Percentiles rank a stretch among this genome's conserved stretches.
Conservation (phyloP, 2,329 filamentous ascomycete genomes). For the Ceratocystis destructans region DNA sequence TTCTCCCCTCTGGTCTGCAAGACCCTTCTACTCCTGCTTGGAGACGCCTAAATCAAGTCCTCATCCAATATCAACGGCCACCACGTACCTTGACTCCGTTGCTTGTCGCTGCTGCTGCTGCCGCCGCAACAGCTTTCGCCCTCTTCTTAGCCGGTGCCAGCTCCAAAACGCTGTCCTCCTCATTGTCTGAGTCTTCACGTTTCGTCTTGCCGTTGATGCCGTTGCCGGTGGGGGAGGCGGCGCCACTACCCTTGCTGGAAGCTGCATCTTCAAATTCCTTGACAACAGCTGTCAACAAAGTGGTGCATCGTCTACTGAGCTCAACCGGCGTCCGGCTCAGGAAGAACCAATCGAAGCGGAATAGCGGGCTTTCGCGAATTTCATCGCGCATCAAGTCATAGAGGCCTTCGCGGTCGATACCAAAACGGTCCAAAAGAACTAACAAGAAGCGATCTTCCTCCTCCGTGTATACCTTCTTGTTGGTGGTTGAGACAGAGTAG, state of each 20-base stretch:
- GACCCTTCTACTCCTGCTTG: background rate
- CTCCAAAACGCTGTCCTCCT: conserved; percentile 66
- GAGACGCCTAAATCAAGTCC: background rate
- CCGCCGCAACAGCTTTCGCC: conserved; percentile 28
- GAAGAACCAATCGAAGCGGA: conserved; percentile 99
- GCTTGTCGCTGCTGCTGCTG: background rate
- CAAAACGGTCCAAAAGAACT: conserved; percentile 82
- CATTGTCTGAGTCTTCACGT: conserved; percentile 73
- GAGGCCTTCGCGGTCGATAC: conserved; percentile 78
- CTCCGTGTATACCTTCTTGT: conserved; percentile 99
- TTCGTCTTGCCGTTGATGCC: conserved; percentile 54
- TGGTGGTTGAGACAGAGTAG: conserved; percentile 96
- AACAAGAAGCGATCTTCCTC: conserved; percentile 94
- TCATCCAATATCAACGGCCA: background rate
- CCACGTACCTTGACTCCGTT: conserved; percentile 67
- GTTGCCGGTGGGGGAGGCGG: conserved; percentile 29
- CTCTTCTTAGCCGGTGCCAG: conserved; percentile 89
- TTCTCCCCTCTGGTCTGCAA: background rate
- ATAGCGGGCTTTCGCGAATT: conserved; percentile 84
- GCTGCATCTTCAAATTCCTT: conserved; percentile 75
- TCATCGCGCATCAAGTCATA: conserved; percentile 96
- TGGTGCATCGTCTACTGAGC: conserved; percentile 83
- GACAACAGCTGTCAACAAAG: conserved; percentile 82
- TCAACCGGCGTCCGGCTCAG: conserved; percentile 86
- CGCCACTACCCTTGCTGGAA: conserved; percentile 27